phyloP scores from a whole-genome alignment of 352 stramenopile genomes.

The Phytophthora sp. region DNA sequence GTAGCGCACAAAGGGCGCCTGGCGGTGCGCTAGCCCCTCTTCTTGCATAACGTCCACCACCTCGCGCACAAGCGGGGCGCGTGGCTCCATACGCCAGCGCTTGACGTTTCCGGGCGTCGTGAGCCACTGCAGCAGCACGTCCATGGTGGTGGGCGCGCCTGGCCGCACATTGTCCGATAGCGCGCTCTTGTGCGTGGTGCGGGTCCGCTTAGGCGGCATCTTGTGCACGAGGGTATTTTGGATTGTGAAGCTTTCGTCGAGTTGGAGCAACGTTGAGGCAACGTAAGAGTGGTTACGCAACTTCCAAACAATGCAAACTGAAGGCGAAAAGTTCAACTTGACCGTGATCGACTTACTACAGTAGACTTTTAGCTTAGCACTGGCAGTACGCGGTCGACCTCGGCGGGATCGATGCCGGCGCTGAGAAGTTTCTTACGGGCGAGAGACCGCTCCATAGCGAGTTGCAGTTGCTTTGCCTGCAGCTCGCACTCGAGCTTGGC shows the following conservation, averaged over 20 bases:
- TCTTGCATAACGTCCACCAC: conserved; percentile 33
- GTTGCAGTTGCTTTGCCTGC: conserved; percentile 46
- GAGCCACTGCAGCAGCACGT: conserved; percentile 45
- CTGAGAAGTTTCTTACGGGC: conserved; percentile 53
- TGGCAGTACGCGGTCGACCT: conserved; percentile 56
- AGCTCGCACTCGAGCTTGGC: conserved; percentile 53
- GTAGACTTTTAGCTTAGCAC: conserved; percentile 31
- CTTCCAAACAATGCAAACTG: conserved; percentile 1
- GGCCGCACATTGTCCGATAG: conserved; percentile 29
- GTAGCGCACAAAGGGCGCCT: conserved; percentile 35
- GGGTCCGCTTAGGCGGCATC: conserved; percentile 8
- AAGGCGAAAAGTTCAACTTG: conserved; percentile 1
- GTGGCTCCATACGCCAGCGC: conserved; percentile 38
- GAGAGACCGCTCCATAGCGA: conserved; percentile 47
- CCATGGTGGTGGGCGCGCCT: conserved; percentile 34
- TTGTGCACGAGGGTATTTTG: neutral
- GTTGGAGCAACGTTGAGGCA: neutral
- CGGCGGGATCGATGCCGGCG: conserved; percentile 40
- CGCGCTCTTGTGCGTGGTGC: conserved; percentile 10
- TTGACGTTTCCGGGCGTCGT: conserved; percentile 39
- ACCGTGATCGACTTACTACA: conserved; percentile 1
- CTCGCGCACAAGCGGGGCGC: conserved; percentile 29
- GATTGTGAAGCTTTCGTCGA: neutral
- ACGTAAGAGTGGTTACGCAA: neutral
- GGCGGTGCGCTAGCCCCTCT: conserved; percentile 32